A percentile compares a stretch with the other conserved stretches of the same genome.
Conservation (phyloP, 73 alveolate species). For the Paramecium bursaria region DNA sequence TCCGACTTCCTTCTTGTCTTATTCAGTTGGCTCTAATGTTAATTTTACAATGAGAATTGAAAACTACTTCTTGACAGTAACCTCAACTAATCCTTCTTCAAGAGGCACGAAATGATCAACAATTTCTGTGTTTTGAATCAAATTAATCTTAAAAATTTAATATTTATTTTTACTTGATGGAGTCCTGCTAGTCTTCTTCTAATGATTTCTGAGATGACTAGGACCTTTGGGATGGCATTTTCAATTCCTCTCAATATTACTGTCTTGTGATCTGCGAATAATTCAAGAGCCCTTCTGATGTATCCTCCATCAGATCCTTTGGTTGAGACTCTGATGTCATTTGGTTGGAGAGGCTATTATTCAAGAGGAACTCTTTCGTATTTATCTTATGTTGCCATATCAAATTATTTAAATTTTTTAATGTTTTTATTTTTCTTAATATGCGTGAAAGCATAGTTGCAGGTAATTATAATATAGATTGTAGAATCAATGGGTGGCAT, state of each 20-base stretch:
- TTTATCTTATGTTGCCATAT: slow-evolving; percentile 32
- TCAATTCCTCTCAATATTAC: slow-evolving; percentile 45
- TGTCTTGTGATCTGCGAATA: neutral
- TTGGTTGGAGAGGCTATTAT: neutral
- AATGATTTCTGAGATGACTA: slow-evolving; percentile 37
- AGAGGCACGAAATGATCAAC: slow-evolving; percentile 41
- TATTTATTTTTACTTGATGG: neutral
- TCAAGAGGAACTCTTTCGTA: slow-evolving; percentile 19
- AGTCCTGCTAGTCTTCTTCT: slow-evolving; percentile 61
- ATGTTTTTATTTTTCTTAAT: no score
- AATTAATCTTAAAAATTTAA: neutral
- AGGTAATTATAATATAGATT: no score
- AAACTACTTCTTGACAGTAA: slow-evolving; percentile 19
- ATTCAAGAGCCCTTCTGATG: slow-evolving; percentile 54
- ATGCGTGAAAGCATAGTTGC: no score
- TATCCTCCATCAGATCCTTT: slow-evolving; percentile 39
- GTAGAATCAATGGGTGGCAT: no score
- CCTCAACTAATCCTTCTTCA: slow-evolving; percentile 61
- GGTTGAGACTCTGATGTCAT: slow-evolving; percentile 47
- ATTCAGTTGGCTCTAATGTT: slow-evolving; percentile 28
- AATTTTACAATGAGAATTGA: slow-evolving; percentile 42
- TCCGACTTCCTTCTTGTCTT: slow-evolving; percentile 44
- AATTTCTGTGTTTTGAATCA: slow-evolving; percentile 20
- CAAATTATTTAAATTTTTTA: no score
- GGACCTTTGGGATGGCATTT: slow-evolving; percentile 48